A percentile compares a stretch with the other conserved stretches of the same genome.
These are phyloP conservation scores for Trichophyton schoenleinii DNA, from an alignment of 2,329 filamentous ascomycete genomes.

Conservation along the genomic window DNA sequence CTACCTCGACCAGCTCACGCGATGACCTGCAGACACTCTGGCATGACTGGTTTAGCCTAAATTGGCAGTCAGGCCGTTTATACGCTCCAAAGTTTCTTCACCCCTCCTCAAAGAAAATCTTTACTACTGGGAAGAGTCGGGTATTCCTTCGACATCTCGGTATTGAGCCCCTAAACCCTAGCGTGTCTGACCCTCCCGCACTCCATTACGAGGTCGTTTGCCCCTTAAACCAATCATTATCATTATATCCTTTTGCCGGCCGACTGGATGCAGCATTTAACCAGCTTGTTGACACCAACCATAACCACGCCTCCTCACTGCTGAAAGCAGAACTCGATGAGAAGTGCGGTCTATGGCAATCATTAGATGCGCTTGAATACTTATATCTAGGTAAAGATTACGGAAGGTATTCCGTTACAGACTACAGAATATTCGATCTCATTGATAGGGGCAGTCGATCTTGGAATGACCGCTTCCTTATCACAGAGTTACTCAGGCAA, in stretches of 20 bases:
- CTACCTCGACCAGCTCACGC: slow-evolving; percentile 41
- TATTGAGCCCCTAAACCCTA: slow-evolving; percentile 25
- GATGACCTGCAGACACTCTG: slow-evolving; percentile 56
- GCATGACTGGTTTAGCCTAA: slow-evolving; percentile 60
- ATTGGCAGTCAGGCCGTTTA: slow-evolving; percentile 43
- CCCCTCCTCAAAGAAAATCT: slow-evolving; percentile 57
- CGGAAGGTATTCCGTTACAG: slow-evolving; percentile 51
- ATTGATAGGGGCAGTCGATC: slow-evolving; percentile 48
- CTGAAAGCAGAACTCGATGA: slow-evolving; percentile 56
- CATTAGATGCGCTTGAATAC: slow-evolving; percentile 54
- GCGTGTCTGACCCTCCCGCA: slow-evolving; percentile 26
- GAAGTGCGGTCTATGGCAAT: slow-evolving; percentile 52
- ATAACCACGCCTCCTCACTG: slow-evolving; percentile 54
- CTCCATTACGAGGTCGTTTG: slow-evolving; percentile 21
- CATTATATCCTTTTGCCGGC: slow-evolving; percentile 42
- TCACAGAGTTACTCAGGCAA: slow-evolving; percentile 66
- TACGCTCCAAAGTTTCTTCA: slow-evolving; percentile 65
- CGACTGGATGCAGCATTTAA: slow-evolving; percentile 60
- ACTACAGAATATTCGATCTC: slow-evolving; percentile 58
- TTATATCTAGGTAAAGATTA: slow-evolving; percentile 72
- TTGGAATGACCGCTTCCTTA: slow-evolving; percentile 71
- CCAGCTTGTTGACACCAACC: slow-evolving; percentile 63
- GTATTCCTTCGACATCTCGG: slow-evolving; percentile 65
- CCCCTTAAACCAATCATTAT: slow-evolving; percentile 28
- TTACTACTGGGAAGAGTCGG: slow-evolving; percentile 78